Conservation (phyloP, 2,329 filamentous ascomycete genomes). For the Blastomyces gilchristii region DNA sequence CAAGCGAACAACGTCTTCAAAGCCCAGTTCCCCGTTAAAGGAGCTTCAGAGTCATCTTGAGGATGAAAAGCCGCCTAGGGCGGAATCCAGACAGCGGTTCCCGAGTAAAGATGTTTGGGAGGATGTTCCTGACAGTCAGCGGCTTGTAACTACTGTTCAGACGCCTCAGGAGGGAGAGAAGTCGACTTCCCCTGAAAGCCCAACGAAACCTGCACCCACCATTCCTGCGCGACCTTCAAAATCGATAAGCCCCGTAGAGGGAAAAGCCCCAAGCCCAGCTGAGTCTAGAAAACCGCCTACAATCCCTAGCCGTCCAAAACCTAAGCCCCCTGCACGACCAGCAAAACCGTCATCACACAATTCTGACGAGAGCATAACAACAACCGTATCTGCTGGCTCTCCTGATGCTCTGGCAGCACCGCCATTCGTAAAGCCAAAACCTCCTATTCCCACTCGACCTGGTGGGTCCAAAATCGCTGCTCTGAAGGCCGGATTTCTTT, state of each 20-base stretch:
- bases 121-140: conserved; percentile 74
- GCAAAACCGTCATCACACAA: conserved; percentile 40
- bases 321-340: conserved; percentile 52
- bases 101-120: conserved; percentile 93
- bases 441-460: conserved; percentile 67
- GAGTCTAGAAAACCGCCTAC: conserved; percentile 43
- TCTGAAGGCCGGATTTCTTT: conserved; percentile 84
- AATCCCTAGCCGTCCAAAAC: conserved; percentile 52
- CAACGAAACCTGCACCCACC: conserved; percentile 25
- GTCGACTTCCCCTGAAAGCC: conserved; percentile 24
- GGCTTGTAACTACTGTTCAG: conserved; percentile 65
- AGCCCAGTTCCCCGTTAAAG: conserved; percentile 27
- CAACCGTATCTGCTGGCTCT: conserved; percentile 31
- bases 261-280: conserved; percentile 30
- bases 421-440: conserved; percentile 59
- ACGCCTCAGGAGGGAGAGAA: conserved; percentile 44
- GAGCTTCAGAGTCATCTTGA: conserved; percentile 21
- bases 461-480: conserved; percentile 79
- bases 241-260: conserved; percentile 23
- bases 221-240: conserved; percentile 27
- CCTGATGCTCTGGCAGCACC: conserved; percentile 26
- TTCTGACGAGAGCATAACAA: conserved; percentile 27
- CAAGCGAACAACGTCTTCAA: conserved; percentile 30
- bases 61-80: conserved; percentile 15
- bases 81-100: conserved; percentile 57